Base-by-base conservation (phyloP, 1,139 yeast genomes). In the Pichia sp. region DNA sequence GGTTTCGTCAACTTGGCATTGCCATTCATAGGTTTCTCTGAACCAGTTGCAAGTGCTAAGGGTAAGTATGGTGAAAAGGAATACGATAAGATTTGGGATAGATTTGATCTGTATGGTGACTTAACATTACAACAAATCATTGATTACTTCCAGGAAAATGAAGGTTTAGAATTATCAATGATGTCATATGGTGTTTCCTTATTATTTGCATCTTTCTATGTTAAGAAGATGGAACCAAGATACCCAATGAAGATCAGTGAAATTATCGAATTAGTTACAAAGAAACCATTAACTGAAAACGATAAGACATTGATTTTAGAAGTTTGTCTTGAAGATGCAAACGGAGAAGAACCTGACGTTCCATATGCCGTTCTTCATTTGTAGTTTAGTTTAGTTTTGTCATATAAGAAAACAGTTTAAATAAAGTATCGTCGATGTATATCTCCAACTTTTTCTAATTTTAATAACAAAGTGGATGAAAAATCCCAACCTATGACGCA, bases 21-120 rank as follows among this genome's bases (percentile, higher is more conserved):
- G 55, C 99, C 99, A 54, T 93, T 94, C 72, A 80, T 94, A 65
- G 99, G 96, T 10, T 93, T 93, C 65, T 88, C 96, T 9, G 99
- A 94, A 69, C 99, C 99, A 47, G 81, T 93, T 61, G 83, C 84
- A 44, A 87, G 96, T 33, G 79, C 88, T 44, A 83, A 85, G 68
- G 85, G 86, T 50, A 81, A 84, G 64, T 91, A 90, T 69, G 90
- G 90, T 59, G 85, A 77, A 51, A 86, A 83, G 65, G 75, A 73
- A 51, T 85, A 87, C 60, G 99, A 94, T 67, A 81, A 77, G 68
- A 89, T 91, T 59, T 93, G 99, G 99, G 97, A 90, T 62, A 79
- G 98, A 65, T 91, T 91, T 66, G 91, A 85, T 58, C 70, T 93
- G 46, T 63, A 80, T 45, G 95, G 93, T 45, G 84, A 91, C 61